Conservation (phyloP, 352 stramenopile genomes). For the Globisporangium nodosum region DNA sequence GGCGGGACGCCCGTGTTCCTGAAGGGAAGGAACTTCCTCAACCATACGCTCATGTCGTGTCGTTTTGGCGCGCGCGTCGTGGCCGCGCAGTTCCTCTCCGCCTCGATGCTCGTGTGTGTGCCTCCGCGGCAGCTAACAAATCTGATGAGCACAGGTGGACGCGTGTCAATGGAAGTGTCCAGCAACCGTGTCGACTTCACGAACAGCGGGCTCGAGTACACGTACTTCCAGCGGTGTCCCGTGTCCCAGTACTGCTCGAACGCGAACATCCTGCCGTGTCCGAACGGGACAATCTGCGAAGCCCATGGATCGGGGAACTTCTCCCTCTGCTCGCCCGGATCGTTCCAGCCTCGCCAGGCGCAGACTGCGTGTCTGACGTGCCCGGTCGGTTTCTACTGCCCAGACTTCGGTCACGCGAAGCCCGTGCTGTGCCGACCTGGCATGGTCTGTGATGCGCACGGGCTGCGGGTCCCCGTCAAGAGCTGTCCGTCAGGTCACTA, state of each 20-base stretch:
- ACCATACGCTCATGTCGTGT: constrained; percentile 83
- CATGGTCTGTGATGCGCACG: constrained; percentile 90
- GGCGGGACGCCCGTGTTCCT: constrained; percentile 89
- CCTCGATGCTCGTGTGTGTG: constrained; percentile 74
- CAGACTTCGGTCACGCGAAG: constrained; percentile 85
- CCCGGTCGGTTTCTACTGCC: constrained; percentile 94
- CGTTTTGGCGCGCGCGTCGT: constrained; percentile 73
- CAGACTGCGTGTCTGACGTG: constrained; percentile 85
- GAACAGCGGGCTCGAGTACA: constrained; percentile 53
- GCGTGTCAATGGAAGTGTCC: constrained; percentile 78
- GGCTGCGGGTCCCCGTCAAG: constrained; percentile 69
- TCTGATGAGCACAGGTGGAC: constrained; percentile 27
- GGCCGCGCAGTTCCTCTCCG: constrained; percentile 74
- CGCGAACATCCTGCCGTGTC: constrained; percentile 54
- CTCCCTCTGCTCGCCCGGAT: constrained; percentile 89
- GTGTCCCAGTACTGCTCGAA: constrained; percentile 52
- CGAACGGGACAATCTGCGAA: constrained; percentile 86
- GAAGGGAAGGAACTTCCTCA: constrained; percentile 92
- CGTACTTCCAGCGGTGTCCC: constrained; percentile 67
- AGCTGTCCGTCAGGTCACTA: constrained; percentile 91
- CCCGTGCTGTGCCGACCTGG: constrained; percentile 90
- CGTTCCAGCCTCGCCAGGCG: constrained; percentile 89
- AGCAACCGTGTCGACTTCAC: constrained; percentile 87
- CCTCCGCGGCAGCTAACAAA: constrained; percentile 59
- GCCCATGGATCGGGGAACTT: constrained; percentile 80